These are phyloP conservation scores for Lachnellula arida DNA, from an alignment of 2,329 filamentous ascomycete species.

Conservation along the genomic window DNA sequence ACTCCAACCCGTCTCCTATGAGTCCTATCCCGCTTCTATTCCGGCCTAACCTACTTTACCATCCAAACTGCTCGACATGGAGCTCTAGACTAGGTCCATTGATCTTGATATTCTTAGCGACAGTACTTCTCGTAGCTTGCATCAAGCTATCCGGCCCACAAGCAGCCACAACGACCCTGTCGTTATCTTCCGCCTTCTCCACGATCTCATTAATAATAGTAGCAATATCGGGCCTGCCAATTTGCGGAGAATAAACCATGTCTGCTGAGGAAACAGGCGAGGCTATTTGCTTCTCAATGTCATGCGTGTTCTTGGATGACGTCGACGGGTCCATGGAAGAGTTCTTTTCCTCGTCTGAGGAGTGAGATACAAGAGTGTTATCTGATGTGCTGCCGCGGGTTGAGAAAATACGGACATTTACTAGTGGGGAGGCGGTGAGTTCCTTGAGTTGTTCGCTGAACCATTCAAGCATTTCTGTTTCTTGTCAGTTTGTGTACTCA, in stretches of 20 bases:
- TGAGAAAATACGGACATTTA: slow-evolving; percentile 25
- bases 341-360: background rate
- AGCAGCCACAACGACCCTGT: slow-evolving; percentile 41
- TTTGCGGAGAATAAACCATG: background rate
- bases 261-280: background rate
- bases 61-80: slow-evolving; percentile 38
- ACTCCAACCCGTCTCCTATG: too few species aligned
- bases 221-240: slow-evolving; percentile 38
- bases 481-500: background rate
- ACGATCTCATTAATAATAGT: slow-evolving; percentile 37
- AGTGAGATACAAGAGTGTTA: background rate
- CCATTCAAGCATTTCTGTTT: slow-evolving; percentile 23
- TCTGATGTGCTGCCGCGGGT: slow-evolving; percentile 8
- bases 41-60: background rate
- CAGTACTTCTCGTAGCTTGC: slow-evolving; percentile 39
- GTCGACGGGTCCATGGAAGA: background rate
- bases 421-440: slow-evolving; percentile 20
- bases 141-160: slow-evolving; percentile 44
- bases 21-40: background rate
- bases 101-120: slow-evolving; percentile 38
- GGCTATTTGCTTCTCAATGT: background rate
- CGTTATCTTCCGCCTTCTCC: slow-evolving; percentile 26
- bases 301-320: background rate
- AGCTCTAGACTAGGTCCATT: slow-evolving; percentile 45
- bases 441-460: slow-evolving; percentile 24